phyloP scores from a whole-genome alignment of 768 basidiomycete species.

The Lactarius akahatsu region DNA sequence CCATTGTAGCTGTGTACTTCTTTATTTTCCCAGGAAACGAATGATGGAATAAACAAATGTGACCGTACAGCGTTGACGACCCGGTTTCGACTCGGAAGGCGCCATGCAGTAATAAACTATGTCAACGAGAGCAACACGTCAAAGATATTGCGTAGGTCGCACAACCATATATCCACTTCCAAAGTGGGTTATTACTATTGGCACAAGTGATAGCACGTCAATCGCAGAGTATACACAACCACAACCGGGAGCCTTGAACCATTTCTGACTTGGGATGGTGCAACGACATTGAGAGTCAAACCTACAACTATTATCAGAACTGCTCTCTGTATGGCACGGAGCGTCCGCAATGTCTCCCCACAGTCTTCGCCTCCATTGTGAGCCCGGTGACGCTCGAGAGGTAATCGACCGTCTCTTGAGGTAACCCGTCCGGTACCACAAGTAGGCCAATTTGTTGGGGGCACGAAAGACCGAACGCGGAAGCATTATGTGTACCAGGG shows the following conservation, averaged over 20 bases:
- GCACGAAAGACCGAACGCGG: slow-evolving; percentile 30
- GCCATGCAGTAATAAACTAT: neutral
- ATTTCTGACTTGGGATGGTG: slow-evolving; percentile 14
- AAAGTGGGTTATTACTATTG: neutral
- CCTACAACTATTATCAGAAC: slow-evolving; percentile 11
- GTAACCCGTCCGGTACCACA: neutral
- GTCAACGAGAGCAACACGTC: neutral
- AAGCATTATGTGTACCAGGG: slow-evolving; percentile 24
- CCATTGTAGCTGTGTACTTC: slow-evolving; percentile 6
- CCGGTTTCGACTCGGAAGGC: neutral
- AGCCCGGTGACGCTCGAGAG: neutral
- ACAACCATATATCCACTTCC: slow-evolving; percentile 32
- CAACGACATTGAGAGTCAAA: slow-evolving; percentile 31
- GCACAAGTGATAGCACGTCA: neutral
- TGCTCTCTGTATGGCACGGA: neutral
- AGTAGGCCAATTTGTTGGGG: slow-evolving; percentile 26
- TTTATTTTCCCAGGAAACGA: neutral
- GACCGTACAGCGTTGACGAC: neutral
- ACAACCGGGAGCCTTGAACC: slow-evolving; percentile 29
- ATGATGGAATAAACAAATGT: too few species aligned
- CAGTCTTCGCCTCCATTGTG: slow-evolving; percentile 28
- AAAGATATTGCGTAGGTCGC: neutral
- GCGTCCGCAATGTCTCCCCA: slow-evolving; percentile 8
- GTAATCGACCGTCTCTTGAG: neutral
- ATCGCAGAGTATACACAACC: slow-evolving; percentile 24